Evolutionary conservation across 495 filamentous ascomycete species (phyloP), one percentile per base, ranked within the genome.

Genomic region (Emericellopsis terricola): DNA sequence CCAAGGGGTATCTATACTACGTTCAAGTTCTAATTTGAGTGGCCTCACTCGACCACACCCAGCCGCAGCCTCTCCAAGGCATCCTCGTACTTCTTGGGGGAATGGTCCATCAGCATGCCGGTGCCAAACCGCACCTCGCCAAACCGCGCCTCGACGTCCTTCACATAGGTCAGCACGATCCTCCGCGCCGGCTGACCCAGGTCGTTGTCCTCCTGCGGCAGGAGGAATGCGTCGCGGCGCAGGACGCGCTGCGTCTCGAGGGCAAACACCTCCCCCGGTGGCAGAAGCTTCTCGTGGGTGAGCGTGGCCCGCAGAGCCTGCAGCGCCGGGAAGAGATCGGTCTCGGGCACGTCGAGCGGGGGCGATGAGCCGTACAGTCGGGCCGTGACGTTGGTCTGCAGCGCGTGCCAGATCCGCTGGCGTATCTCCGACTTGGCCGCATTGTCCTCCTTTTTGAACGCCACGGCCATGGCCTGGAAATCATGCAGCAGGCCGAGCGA

Each of bases 401-500:
- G 52, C 4, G 64, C 63, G 24, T 68, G 60, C 70, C 72, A 76
- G 26, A 83, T 69, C 16, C 78, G 65, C 24, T 62, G 60, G 8
- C 73, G 63, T 11, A 85, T 64, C 41, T 82, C 69, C 1, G 64
- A 63, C 43, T 73, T 73, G 8, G 76, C 71, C 8, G 66, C 69
- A 14, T 62, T 64, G 28, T 66, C 65, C 45, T 85, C 78, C 18
- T 64, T 62, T 46, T 82, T 81, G 53, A 86, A 81, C 3, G 75
- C 70, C 0, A 79, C 45, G 0, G 78, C 72, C 3, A 74, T 67
- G 3, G 68, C 69, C 53, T 81, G 78, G 43, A 86, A 64, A 46
- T 86, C 80, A 42, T 81, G 76, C 1, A 86, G 51, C 6, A 78
- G 69, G 9, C 80, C 80, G 2, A 86, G 62, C 0, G 78, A 83